Percentiles rank a stretch among this genome's conserved stretches.
These are phyloP conservation scores for Salix purpurea DNA, from an alignment of 345 rosid species.

Conservation along the genomic window DNA sequence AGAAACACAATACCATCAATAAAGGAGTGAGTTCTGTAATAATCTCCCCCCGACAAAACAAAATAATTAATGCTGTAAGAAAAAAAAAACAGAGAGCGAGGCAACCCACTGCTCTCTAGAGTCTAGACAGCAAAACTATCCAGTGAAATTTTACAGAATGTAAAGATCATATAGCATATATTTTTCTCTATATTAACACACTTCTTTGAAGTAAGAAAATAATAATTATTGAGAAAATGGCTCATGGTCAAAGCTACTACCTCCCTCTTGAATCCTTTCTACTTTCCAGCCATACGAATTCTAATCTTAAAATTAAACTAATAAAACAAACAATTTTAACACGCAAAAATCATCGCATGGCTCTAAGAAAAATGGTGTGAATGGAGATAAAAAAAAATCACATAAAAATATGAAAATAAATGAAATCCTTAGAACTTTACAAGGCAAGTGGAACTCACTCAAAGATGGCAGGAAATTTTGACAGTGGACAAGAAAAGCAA, in stretches of 20 bases:
- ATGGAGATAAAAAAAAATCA: not conserved
- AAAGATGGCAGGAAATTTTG: not conserved
- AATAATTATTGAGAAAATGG: no score
- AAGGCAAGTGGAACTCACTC: not conserved
- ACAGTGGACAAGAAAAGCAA: not conserved
- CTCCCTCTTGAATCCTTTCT: no score
- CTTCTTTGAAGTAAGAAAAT: not conserved
- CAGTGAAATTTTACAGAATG: slow-evolving; percentile 24
- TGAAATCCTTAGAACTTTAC: not conserved
- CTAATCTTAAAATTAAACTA: no score
- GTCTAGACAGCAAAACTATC: not conserved
- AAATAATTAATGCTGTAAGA: not conserved
- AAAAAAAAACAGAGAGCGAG: not conserved
- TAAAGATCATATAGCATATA: not conserved
- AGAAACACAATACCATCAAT: slow-evolving; percentile 38
- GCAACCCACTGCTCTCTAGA: not conserved
- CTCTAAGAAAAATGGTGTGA: no score
- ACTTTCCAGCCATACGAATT: no score
- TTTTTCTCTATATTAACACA: not conserved
- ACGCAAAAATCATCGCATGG: no score
- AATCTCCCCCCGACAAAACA: not conserved
- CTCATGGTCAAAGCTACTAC: no score
- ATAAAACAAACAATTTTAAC: no score
- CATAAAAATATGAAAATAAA: not conserved
- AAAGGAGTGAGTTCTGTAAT: slow-evolving; percentile 21